These are phyloP conservation scores for Dacryopinax spathularia DNA, from an alignment of 768 basidiomycete genomes.

Conservation along the genomic window DNA sequence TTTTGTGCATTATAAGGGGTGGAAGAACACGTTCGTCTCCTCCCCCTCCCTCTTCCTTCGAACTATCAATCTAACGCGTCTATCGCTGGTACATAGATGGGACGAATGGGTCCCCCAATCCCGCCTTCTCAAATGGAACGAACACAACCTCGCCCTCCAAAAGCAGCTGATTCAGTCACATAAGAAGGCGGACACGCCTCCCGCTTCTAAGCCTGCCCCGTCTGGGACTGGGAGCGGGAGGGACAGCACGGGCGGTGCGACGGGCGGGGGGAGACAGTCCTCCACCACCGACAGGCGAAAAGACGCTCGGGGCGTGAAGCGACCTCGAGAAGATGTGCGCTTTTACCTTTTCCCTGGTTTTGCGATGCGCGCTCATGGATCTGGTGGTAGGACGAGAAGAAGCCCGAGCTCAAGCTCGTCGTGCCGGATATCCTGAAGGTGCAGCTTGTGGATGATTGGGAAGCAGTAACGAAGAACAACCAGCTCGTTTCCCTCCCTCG, in stretches of 20 bases:
- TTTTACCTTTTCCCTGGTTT: background rate
- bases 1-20: constrained; percentile 97
- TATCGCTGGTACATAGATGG: constrained; percentile 56
- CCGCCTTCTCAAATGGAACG: constrained; percentile 74
- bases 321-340: constrained; percentile 6
- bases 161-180: constrained; percentile 40
- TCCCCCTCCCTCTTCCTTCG: background rate
- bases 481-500: constrained; percentile 82
- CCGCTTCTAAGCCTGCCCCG: constrained; percentile 8
- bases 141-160: constrained; percentile 63
- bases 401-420: constrained; percentile 78
- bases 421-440: constrained; percentile 85
- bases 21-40: constrained; percentile 81
- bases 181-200: constrained; percentile 26
- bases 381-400: constrained; percentile 38
- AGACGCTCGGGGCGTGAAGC: constrained; percentile 13
- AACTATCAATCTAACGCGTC: constrained; percentile 4
- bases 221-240: constrained; percentile 9
- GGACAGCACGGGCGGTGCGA: background rate
- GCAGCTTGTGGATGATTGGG: constrained; percentile 93
- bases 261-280: background rate
- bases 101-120: constrained; percentile 87
- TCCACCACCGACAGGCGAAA: background rate
- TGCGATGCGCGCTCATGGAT: too few species aligned
- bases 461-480: constrained; percentile 85